Percentiles rank a stretch among this genome's conserved stretches.
Evolutionary conservation across 2,329 filamentous ascomycete species (phyloP).

Genomic region (Reticulascus tulasneorum): DNA sequence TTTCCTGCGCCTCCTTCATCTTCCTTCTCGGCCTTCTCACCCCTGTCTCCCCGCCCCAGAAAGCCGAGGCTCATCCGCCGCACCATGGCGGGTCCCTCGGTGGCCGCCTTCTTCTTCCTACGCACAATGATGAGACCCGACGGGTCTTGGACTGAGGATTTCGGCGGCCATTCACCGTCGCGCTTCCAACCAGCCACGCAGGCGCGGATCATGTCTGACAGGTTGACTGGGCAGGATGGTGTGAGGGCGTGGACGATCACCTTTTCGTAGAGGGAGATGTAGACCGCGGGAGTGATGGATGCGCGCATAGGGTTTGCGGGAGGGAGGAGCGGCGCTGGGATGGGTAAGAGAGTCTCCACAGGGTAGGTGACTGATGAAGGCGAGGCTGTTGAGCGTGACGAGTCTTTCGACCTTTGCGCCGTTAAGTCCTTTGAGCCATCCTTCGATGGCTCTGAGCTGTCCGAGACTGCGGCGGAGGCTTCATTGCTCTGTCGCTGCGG

Average conservation of each 20-base stretch:
- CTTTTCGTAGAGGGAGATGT: conserved; percentile 84
- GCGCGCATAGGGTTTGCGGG: conserved; percentile 70
- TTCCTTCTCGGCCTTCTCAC: conserved; percentile 27
- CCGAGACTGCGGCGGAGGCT: conserved; percentile 34
- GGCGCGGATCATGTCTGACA: conserved; percentile 73
- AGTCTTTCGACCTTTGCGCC: conserved; percentile 28
- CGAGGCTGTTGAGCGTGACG: conserved; percentile 23
- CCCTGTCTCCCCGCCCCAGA: conserved; percentile 36
- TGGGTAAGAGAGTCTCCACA: conserved; percentile 63
- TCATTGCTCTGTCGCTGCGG: conserved; percentile 22
- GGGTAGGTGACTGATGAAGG: conserved; percentile 32
- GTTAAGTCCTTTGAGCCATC: conserved; percentile 28
- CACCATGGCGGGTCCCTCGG: conserved; percentile 16
- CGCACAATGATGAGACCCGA: conserved; percentile 31
- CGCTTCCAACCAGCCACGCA: conserved; percentile 90
- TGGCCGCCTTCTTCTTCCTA: conserved; percentile 32
- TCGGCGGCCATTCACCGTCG: conserved; percentile 88
- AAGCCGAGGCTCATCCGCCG: conserved; percentile 46
- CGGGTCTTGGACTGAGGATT: conserved; percentile 44
- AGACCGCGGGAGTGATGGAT: conserved; percentile 69
- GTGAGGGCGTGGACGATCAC: conserved; percentile 76
- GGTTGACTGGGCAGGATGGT: conserved; percentile 83
- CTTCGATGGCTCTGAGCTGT: conserved; percentile 37
- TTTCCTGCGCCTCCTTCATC: conserved; percentile 29
- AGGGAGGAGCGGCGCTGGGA: conserved; percentile 70